Evolutionary conservation across 768 basidiomycete species (phyloP).

Genomic region (Coprinellus aureogranulatus): DNA sequence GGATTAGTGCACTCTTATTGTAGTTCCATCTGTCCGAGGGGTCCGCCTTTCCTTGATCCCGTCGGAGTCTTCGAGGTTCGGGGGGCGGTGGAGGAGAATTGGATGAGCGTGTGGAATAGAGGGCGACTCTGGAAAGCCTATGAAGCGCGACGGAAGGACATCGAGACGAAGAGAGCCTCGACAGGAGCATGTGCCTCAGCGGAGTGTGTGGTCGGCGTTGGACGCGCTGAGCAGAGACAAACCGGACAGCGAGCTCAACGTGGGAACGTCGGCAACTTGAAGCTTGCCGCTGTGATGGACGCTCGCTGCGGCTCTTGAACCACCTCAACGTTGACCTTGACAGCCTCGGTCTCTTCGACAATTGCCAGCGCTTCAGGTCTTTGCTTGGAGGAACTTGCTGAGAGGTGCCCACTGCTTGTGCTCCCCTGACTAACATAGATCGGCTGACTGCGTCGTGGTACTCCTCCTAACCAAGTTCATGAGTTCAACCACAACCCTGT

Average conservation of each 20-base stretch:
- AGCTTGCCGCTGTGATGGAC: no score
- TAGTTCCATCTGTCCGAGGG: constrained; percentile 74
- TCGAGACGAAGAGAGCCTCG: constrained; percentile 8
- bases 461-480: no score
- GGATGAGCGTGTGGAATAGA: constrained; percentile 6
- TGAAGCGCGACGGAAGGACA: constrained; percentile 1
- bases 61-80: not conserved
- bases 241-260: not conserved
- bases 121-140: not conserved
- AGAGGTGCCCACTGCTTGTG: no score
- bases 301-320: no score
- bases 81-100: not conserved
- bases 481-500: no score
- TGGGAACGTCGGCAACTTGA: not conserved
- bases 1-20: constrained; percentile 60
- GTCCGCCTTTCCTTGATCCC: constrained; percentile 14
- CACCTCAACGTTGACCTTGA: no score
- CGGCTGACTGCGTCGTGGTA: no score
- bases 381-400: no score
- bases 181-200: constrained; percentile 8
- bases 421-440: no score
- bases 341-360: no score
- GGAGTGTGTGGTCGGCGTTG: no score
- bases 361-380: no score
- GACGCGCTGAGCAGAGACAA: not conserved